Percentiles rank a stretch among this genome's conserved stretches.
phyloP scores from a whole-genome alignment of 306 rosid species.

The Glycine tomentella region DNA sequence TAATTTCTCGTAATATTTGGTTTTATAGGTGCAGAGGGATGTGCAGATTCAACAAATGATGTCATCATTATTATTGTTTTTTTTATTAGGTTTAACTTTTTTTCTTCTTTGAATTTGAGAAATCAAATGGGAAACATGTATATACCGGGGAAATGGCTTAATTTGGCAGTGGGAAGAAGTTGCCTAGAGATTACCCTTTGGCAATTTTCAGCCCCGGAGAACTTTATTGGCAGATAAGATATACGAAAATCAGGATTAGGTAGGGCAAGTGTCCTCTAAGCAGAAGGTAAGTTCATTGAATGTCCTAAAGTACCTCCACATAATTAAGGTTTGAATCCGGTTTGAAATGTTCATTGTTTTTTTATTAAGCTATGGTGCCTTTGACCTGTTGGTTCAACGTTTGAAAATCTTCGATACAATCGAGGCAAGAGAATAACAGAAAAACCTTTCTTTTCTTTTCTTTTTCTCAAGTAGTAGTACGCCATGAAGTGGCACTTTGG shows the following conservation, averaged over 20 bases:
- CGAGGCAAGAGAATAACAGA: constrained; percentile 34
- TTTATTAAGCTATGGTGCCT: constrained; percentile 24
- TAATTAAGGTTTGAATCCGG: constrained; percentile 15
- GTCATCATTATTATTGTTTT: constrained; percentile 37
- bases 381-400: constrained; percentile 51
- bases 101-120: constrained; percentile 1
- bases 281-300: constrained; percentile 47
- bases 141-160: constrained; percentile 20
- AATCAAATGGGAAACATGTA: constrained; percentile 38
- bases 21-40: no score
- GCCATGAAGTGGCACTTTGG: no score
- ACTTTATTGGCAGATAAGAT: constrained; percentile 12
- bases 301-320: background rate
- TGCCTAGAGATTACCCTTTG: constrained; percentile 44
- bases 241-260: constrained; percentile 59
- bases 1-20: background rate
- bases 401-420: constrained; percentile 52
- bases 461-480: background rate
- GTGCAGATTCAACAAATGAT: constrained; percentile 52
- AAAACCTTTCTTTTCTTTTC: background rate
- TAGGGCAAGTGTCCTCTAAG: constrained; percentile 55
- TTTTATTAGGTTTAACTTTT: background rate
- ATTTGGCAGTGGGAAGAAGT: constrained; percentile 45
- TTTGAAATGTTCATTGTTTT: background rate
- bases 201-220: constrained; percentile 7